These are phyloP conservation scores for Phytophthora gonapodyides DNA, from an alignment of 352 stramenopile genomes.

Conservation along the genomic window DNA sequence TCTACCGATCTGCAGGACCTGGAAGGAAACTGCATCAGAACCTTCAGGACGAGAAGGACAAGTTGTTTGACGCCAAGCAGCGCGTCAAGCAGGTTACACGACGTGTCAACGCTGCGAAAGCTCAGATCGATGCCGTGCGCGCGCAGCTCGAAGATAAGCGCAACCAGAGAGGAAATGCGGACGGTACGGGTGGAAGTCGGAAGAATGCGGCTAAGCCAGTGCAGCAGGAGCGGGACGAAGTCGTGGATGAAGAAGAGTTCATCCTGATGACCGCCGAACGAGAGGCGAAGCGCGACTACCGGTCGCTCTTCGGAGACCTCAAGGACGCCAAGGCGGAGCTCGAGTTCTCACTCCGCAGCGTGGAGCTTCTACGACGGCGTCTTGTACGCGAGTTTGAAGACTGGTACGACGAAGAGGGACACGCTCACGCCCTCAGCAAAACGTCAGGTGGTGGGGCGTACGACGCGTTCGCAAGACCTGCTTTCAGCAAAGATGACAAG, in stretches of 20 bases:
- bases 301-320: slow-evolving; percentile 80
- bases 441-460: slow-evolving; percentile 25
- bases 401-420: slow-evolving; percentile 71
- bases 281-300: slow-evolving; percentile 87
- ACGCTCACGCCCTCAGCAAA: slow-evolving; percentile 44
- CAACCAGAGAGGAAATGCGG: slow-evolving; percentile 28
- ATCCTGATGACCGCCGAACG: slow-evolving; percentile 83
- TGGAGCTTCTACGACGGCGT: slow-evolving; percentile 76
- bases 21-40: slow-evolving; percentile 64
- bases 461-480: slow-evolving; percentile 18
- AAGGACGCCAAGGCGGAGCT: slow-evolving; percentile 81
- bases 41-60: slow-evolving; percentile 76
- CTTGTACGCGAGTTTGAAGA: slow-evolving; percentile 86
- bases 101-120: slow-evolving; percentile 82
- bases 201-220: slow-evolving; percentile 14
- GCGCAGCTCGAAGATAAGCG: slow-evolving; percentile 71
- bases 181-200: neutral
- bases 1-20: slow-evolving; percentile 56
- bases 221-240: slow-evolving; percentile 55
- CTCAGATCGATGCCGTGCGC: slow-evolving; percentile 70
- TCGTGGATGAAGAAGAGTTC: slow-evolving; percentile 95
- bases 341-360: slow-evolving; percentile 63
- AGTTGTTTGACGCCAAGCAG: slow-evolving; percentile 73
- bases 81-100: slow-evolving; percentile 71
- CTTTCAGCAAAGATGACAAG: slow-evolving; percentile 68